phyloP scores from a whole-genome alignment of 345 rosid species.

The Clarkia xantiana region DNA sequence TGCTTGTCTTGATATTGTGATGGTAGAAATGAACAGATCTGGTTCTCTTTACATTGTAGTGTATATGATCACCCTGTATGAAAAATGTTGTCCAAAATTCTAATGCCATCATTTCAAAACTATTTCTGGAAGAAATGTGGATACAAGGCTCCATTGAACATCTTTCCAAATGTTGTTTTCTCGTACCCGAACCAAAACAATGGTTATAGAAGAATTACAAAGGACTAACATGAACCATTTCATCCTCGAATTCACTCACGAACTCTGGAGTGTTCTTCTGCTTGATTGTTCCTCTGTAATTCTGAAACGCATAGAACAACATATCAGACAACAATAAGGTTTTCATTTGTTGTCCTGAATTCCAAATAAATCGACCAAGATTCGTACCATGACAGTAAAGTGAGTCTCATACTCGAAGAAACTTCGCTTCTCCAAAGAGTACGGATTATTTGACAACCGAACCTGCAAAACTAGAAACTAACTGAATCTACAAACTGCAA shows the following conservation, averaged over 20 bases:
- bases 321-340: constrained; percentile 1
- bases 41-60: too few relatives aligned
- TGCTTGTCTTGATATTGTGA: too few relatives aligned
- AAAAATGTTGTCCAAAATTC: too few relatives aligned
- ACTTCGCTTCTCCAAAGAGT: constrained; percentile 66
- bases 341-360: not conserved
- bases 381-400: constrained; percentile 91
- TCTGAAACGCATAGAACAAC: constrained; percentile 35
- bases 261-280: constrained; percentile 75
- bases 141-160: too few relatives aligned
- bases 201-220: constrained; percentile 10
- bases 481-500: not conserved
- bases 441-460: constrained; percentile 70
- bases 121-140: too few relatives aligned
- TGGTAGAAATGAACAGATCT: too few relatives aligned
- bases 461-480: constrained; percentile 36
- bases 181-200: not conserved
- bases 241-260: constrained; percentile 64
- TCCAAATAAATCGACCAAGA: not conserved
- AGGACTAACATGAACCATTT: constrained; percentile 38
- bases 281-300: constrained; percentile 64
- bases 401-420: constrained; percentile 88
- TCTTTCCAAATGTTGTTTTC: too few relatives aligned
- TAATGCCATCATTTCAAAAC: too few relatives aligned
- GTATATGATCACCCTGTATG: too few relatives aligned